Conservation (phyloP, 202 grass and related monocot species). For the Carex sylvatica region DNA sequence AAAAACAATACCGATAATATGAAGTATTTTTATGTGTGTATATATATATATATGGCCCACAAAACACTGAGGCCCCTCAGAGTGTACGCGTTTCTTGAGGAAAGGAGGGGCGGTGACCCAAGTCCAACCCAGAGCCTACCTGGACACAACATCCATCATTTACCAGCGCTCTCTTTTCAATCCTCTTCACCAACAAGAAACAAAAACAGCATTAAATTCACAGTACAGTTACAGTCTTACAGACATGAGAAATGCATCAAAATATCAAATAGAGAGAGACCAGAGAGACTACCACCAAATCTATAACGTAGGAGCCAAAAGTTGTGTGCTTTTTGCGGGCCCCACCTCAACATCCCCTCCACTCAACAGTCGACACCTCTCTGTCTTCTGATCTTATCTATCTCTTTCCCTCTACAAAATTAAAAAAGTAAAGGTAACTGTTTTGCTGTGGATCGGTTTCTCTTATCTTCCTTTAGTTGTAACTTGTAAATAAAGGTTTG, state of each 20-base stretch:
- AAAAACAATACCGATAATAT: too few relatives aligned
- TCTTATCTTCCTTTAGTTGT: background rate
- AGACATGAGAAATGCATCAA: too few relatives aligned
- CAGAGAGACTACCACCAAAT: conserved; percentile 20
- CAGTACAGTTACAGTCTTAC: too few relatives aligned
- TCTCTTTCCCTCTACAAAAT: background rate
- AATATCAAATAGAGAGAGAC: background rate
- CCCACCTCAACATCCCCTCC: background rate
- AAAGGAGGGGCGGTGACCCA: conserved; percentile 26
- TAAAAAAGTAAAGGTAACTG: background rate
- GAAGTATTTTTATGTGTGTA: too few relatives aligned
- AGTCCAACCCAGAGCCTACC: background rate
- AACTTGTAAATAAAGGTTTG: background rate
- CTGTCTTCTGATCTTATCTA: conserved; percentile 21
- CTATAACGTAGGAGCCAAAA: conserved; percentile 25
- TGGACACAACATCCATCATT: background rate
- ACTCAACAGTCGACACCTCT: background rate
- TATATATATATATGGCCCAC: conserved; percentile 1
- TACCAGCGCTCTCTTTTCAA: background rate
- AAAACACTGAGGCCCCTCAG: background rate
- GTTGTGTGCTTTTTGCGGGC: conserved; percentile 3
- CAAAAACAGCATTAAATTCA: too few relatives aligned
- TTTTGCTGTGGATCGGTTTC: background rate
- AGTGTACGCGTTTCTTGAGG: conserved; percentile 25
- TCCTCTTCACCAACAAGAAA: conserved; percentile 10